Base-by-base conservation (phyloP, 305 asterid species). In the Fraxinus xanthoxyloides region DNA sequence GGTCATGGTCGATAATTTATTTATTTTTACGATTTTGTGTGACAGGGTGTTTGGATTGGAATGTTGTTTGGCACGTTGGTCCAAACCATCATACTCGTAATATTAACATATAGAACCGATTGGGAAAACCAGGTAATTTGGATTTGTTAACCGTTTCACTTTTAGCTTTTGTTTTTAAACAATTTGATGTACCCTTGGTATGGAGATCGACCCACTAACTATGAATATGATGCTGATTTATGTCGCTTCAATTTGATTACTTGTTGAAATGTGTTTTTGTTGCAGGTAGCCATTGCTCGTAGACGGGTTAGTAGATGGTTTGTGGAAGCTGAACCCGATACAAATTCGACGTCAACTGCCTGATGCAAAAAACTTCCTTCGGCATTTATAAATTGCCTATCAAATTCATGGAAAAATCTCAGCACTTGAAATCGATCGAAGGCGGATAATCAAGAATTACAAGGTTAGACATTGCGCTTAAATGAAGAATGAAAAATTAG, bases 1-100 rank as follows among this genome's bases (percentile, higher is more conserved):
- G 0, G n/a, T 43, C 4, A 0, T 12, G n/a, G 17, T 43, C 5
- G n/a, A 43, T 43, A 12, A 43, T 10, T 3, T 12, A 1, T 13
- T 0, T 2, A 12, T 43, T 43, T 43, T 12, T 9, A 2, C 3
- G 17, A 40, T 9, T 40, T 2, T 56, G 26, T 76, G 35, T 38
- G 32, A 21, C 54, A 92, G 97, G 97, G 97, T n/a, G 92, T 92
- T 5, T 92, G 97, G 97, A 88, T 90, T 28, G 95, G 97, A 77
- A 92, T 92, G 97, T 32, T 91, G 56, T 28, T 90, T 9, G 97
- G 95, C 10, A 90, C 89, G 7, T 43, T 92, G 21, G 76, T 88
- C 32, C 97, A 92, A 78, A 91, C 97, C 0, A 79, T 88, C 63
- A 83, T 87, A 7, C 88, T 92, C 6, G 0, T 86, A 28, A 74